Percentiles rank a stretch among this genome's conserved stretches.
phyloP scores from a whole-genome alignment of 2,329 filamentous ascomycete genomes.

The Trichoderma sp. region DNA sequence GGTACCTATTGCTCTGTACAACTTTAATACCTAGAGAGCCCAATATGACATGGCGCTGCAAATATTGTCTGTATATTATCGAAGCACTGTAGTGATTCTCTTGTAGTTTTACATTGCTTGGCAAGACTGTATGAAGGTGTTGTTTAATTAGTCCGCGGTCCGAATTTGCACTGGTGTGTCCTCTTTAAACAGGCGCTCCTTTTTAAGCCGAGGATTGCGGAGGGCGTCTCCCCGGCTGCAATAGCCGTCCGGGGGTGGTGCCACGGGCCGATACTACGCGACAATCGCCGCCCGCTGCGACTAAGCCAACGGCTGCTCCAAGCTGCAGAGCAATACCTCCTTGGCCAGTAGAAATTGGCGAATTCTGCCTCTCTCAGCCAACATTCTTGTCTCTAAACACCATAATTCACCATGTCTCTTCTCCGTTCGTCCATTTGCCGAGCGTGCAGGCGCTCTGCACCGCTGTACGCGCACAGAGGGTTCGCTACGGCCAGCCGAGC shows the following conservation, averaged over 20 bases:
- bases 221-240: conserved; percentile 9
- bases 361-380: not conserved
- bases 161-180: not conserved
- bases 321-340: not conserved
- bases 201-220: conserved; percentile 24
- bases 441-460: conserved; percentile 44
- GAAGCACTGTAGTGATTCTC: not conserved
- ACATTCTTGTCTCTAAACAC: not conserved
- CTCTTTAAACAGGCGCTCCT: not conserved
- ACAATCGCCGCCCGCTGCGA: conserved; percentile 19
- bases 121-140: not conserved
- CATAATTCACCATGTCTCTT: conserved; percentile 39
- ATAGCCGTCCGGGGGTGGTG: conserved; percentile 21
- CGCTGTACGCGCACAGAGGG: conserved; percentile 39
- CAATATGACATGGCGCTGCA: not conserved
- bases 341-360: not conserved
- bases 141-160: conserved; percentile 5
- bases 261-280: conserved; percentile 29
- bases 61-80: not conserved
- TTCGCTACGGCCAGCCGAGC: conserved; percentile 46
- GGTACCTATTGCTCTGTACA: not conserved
- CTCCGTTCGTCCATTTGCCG: conserved; percentile 46
- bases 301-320: not conserved
- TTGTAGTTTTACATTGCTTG: not conserved
- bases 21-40: not conserved